These are phyloP conservation scores for Xylariaceae sp. DNA, from an alignment of 2,329 filamentous ascomycete genomes.

Conservation along the genomic window DNA sequence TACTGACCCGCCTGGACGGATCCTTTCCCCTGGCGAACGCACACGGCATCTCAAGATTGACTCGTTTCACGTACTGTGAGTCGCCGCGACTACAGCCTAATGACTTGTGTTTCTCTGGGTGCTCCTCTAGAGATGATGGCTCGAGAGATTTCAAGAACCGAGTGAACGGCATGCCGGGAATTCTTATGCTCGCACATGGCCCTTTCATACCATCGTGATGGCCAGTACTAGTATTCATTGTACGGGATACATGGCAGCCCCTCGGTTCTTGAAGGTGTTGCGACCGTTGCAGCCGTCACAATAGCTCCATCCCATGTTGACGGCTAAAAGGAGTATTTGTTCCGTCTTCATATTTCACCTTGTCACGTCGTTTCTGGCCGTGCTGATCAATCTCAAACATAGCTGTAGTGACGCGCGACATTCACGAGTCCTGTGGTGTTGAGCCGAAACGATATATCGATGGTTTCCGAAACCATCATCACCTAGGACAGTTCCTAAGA, in stretches of 20 bases:
- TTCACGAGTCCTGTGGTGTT: slow-evolving; percentile 8
- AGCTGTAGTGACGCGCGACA: slow-evolving; percentile 17
- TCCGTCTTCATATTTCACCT: background rate
- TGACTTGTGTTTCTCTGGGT: background rate
- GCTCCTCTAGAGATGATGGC: background rate
- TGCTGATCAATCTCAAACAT: slow-evolving; percentile 16
- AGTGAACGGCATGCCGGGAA: background rate
- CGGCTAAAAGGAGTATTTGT: background rate
- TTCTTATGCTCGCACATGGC: background rate
- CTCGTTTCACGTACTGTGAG: slow-evolving; percentile 3
- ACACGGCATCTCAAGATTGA: background rate
- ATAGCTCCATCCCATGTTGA: too few species aligned
- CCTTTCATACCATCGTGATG: background rate
- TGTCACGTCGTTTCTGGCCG: slow-evolving; percentile 1
- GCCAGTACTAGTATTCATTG: too few species aligned
- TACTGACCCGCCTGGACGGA: background rate
- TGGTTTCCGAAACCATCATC: slow-evolving; percentile 18
- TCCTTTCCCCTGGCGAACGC: background rate
- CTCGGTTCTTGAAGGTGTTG: too few species aligned
- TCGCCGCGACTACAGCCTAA: background rate
- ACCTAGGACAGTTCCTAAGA: slow-evolving; percentile 4
- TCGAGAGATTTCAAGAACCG: background rate
- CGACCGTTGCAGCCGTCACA: too few species aligned
- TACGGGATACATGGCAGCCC: too few species aligned
- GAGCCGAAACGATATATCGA: slow-evolving; percentile 20